Conservation (phyloP, 179 eudicot genomes). For the Drosera spatulata region DNA sequence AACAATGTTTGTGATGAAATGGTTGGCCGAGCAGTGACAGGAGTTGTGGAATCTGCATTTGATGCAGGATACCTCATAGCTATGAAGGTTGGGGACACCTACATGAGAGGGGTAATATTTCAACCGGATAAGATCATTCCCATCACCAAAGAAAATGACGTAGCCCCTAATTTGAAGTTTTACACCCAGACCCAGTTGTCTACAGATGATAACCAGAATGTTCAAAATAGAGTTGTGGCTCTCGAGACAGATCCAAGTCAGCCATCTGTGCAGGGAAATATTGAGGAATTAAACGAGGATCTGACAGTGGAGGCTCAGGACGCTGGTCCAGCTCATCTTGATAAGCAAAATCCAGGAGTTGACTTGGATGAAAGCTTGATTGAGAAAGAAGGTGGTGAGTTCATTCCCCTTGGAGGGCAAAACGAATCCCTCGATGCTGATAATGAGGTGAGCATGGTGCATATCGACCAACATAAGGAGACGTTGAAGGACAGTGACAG, state of each 20-base stretch:
- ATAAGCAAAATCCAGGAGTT: background rate
- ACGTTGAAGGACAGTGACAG: background rate
- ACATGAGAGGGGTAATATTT: conserved; percentile 27
- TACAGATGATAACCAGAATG: too few relatives aligned
- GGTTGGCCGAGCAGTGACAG: conserved; percentile 56
- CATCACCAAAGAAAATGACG: conserved; percentile 27
- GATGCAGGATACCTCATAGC: conserved; percentile 63
- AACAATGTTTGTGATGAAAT: conserved; percentile 19
- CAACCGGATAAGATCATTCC: conserved; percentile 27
- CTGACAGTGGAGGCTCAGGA: too few relatives aligned
- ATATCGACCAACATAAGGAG: background rate
- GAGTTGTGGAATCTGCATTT: conserved; percentile 52
- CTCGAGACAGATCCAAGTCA: too few relatives aligned
- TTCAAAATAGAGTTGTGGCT: too few relatives aligned
- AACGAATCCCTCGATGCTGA: background rate
- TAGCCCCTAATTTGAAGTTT: conserved; percentile 33
- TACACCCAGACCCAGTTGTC: conserved; percentile 12
- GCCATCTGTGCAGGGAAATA: too few relatives aligned
- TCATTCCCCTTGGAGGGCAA: background rate
- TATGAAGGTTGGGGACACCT: conserved; percentile 22
- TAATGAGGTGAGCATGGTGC: background rate
- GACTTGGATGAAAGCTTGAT: background rate
- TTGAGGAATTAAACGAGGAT: too few relatives aligned
- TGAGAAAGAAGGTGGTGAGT: background rate
- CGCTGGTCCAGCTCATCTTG: background rate